Evolutionary conservation across 306 rosid species (phyloP), one percentile per base, ranked within the genome.

Genomic region (Quercus engelmannii): DNA sequence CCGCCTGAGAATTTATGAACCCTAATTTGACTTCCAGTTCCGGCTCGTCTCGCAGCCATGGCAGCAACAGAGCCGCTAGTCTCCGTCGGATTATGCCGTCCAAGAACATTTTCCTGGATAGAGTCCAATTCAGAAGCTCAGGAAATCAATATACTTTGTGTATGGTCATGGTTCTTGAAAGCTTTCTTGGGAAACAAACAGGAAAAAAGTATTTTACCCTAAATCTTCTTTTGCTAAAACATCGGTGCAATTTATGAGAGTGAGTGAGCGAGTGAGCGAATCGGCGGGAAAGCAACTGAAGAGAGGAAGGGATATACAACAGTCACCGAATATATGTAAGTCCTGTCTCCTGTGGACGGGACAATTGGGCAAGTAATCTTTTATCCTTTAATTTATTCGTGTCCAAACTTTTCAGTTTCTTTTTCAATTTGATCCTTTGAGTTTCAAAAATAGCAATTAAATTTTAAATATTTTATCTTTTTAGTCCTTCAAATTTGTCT

Each of bases 21-120:
- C 98, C 98, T 75, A 92, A 75, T 55, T 86, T 59, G 62, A 92
- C 59, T 54, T 85, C 80, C 56, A 94, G 81, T 12, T 91, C 91
- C 4, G 95, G 92, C 63, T 89, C 91, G 49, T 86, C 91, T 4
- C 57, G 87, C 1, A 94, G 73, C 98, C 97, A 92, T 81, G 97
- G 97, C 81, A 77, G 90, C 14, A 94, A 88, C 76, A 91, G 89
- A 83, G 93, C 82, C 74, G 86, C 86, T 30, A 91, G 86, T 58
- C 83, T 89, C 90, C 90, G 89, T 71, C 81, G 85, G 80, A 89
- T 49, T 43, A 84, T 12, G 87, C 9, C 81, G 72, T 77, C 69
- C n/a, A 85, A 77, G 19, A 86, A 87, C 97, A 94, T 94, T 9
- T 80, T 56, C 5, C 4, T 59, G 33, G 54, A 26, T 15, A 30